Percentiles rank a stretch among this genome's conserved stretches.
Conservation (phyloP, 495 filamentous ascomycete genomes). For the Penicillium turbatum region DNA sequence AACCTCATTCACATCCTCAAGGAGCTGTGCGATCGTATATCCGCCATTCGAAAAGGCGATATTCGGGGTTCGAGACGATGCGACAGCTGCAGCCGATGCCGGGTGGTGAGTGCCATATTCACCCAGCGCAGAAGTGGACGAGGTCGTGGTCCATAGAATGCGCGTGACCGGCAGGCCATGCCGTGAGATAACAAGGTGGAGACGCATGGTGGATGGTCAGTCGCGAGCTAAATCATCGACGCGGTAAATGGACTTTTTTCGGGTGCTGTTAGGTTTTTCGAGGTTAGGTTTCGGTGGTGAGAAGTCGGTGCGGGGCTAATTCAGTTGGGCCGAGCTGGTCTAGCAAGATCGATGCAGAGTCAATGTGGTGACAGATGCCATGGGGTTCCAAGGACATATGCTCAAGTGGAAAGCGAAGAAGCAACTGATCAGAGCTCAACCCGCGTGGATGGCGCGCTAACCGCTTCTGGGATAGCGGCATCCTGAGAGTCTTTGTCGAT, state of each 20-base stretch:
- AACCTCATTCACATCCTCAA: conserved; percentile 78
- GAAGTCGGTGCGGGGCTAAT: background rate
- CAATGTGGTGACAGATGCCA: background rate
- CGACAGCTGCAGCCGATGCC: conserved; percentile 32
- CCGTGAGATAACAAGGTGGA: conserved; percentile 77
- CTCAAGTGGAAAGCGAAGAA: background rate
- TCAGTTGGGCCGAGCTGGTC: background rate
- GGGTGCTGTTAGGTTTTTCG: background rate
- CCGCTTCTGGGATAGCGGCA: background rate
- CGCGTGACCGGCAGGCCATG: conserved; percentile 71
- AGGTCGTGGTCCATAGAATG: conserved; percentile 63
- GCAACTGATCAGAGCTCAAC: conserved; percentile 8
- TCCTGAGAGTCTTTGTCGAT: background rate
- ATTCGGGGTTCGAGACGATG: conserved; percentile 39
- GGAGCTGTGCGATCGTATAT: conserved; percentile 72
- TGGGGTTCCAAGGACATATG: background rate
- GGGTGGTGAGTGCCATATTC: conserved; percentile 23
- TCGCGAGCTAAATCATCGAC: conserved; percentile 18
- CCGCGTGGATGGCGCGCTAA: conserved; percentile 7
- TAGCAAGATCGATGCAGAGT: background rate
- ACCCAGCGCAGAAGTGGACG: conserved; percentile 30
- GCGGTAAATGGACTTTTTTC: conserved; percentile 2
- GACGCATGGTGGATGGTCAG: conserved; percentile 56
- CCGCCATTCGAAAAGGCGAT: conserved; percentile 48
- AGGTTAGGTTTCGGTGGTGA: background rate